Base-by-base conservation (phyloP, 768 basidiomycete species). In the Kwoniella bestiolae region DNA sequence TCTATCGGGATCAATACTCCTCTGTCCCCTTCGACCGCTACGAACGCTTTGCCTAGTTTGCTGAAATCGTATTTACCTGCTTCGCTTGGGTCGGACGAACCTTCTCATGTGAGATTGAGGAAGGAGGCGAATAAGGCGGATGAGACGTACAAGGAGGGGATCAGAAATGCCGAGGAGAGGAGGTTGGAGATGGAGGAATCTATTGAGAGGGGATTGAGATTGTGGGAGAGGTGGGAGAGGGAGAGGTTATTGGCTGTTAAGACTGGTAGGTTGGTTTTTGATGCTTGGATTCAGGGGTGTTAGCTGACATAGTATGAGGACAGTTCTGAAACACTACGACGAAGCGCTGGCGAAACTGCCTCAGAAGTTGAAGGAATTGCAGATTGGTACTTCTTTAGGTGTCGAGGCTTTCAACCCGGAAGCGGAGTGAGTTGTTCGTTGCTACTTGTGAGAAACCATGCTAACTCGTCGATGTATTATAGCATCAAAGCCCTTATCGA, bases 331-430 rank as follows among this genome's bases (percentile, higher is more conserved):
- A 44, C 91, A 94, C 79, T 96, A 91, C 76, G 91, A 94, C 69
- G 90, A 88, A 45, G 91, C 90, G 8, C 79, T 94, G 44, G 82
- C 86, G 16, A 89, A 87, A 72, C 81, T 94, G 14, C 90, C 90
- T 11, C 87, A 88, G 74, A 84, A 86, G 6, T 82, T 91, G 49
- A 86, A 87, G 25, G 83, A 86, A 0, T 85, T 89, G 2, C 78
- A 88, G 31, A 89, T 90, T 71, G 86, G 88, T 34, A 90, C 90
- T 1, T 84, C 86, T 1, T 89, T 90, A 1, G 85, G 93, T 52
- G 86, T 94, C 68, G 86, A 91, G 32, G 86, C 91, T 1, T 96
- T 88, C 80, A 89, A 93, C 66, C 93, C 94, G 2, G 93, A 96
- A 67, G 87, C 88, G 1, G 94, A 82, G 81, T 94, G 32, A 50